Evolutionary conservation across 768 basidiomycete genomes (phyloP).

Genomic region (Macrolepiota albuminosa): DNA sequence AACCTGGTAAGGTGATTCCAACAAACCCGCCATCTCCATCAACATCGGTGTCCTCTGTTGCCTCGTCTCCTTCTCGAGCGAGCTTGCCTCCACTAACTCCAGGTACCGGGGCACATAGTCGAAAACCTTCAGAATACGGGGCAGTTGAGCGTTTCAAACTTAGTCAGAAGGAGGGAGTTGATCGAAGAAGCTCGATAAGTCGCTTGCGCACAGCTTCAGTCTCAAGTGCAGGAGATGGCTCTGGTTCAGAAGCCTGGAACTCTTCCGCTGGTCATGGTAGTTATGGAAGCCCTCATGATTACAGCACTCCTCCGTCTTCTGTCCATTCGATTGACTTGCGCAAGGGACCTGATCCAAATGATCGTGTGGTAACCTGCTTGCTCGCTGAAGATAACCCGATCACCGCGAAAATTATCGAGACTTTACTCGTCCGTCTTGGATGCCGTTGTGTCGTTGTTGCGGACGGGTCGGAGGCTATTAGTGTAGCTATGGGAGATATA

Average conservation of each 20-base stretch:
- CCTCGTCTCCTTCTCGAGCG: slow-evolving; percentile 81
- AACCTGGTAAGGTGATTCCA: slow-evolving; percentile 46
- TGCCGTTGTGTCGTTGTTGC: slow-evolving; percentile 94
- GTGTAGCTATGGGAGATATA: slow-evolving; percentile 96
- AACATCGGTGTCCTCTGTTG: slow-evolving; percentile 87
- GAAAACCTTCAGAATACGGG: slow-evolving; percentile 88
- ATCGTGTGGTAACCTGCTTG: slow-evolving; percentile 88
- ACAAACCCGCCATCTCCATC: slow-evolving; percentile 90
- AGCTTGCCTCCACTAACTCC: slow-evolving; percentile 71
- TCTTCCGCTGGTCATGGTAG: slow-evolving; percentile 50
- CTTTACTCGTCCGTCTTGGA: slow-evolving; percentile 86
- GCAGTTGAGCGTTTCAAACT: slow-evolving; percentile 87
- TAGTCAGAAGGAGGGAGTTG: slow-evolving; percentile 70
- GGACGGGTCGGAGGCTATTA: slow-evolving; percentile 95
- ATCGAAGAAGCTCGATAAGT: slow-evolving; percentile 80
- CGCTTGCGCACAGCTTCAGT: slow-evolving; percentile 83
- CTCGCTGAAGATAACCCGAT: slow-evolving; percentile 98
- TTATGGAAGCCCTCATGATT: slow-evolving; percentile 39
- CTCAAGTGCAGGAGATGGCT: slow-evolving; percentile 76
- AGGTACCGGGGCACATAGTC: slow-evolving; percentile 56
- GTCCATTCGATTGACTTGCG: slow-evolving; percentile 81
- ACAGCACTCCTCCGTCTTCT: slow-evolving; percentile 74
- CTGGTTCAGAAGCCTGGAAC: slow-evolving; percentile 71
- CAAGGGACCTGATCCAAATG: slow-evolving; percentile 71
- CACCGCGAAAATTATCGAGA: slow-evolving; percentile 96